Evolutionary conservation across 129 eudicot genomes (phyloP).

Genomic region (Saposhnikovia divaricata): DNA sequence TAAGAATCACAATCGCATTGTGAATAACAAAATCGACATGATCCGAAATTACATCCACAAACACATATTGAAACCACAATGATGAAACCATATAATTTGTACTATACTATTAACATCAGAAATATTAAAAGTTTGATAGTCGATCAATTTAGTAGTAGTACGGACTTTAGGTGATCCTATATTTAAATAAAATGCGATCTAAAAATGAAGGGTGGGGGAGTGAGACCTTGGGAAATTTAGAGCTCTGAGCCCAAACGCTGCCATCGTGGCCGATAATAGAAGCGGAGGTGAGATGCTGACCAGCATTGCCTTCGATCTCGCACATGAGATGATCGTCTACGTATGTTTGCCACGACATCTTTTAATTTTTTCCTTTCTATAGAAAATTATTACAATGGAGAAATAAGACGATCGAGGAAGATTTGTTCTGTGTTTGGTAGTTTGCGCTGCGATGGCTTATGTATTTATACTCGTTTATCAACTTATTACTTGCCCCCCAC

Average conservation of each 20-base stretch:
- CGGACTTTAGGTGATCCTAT: not conserved
- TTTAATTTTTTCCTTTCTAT: not conserved
- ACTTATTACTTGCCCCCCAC: no score
- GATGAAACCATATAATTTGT: not conserved
- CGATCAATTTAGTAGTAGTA: no score
- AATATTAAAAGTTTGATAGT: not conserved
- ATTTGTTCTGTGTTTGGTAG: not conserved
- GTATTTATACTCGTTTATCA: not conserved
- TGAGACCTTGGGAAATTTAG: constrained; percentile 50
- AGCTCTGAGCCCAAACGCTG: constrained; percentile 62
- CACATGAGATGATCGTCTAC: constrained; percentile 74
- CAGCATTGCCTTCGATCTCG: constrained; percentile 48
- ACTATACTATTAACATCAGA: not conserved
- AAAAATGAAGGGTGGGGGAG: not conserved
- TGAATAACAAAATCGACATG: no score
- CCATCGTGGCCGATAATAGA: constrained; percentile 65
- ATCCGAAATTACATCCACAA: not conserved
- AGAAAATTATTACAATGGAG: not conserved
- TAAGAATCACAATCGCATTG: not conserved
- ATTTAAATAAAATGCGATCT: not conserved
- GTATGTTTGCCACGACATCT: constrained; percentile 76
- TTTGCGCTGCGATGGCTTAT: not conserved
- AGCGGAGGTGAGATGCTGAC: constrained; percentile 44
- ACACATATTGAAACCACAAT: not conserved
- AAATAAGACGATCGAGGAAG: not conserved